phyloP scores from a whole-genome alignment of 495 filamentous ascomycete genomes.

The Trichoderma gamsii region DNA sequence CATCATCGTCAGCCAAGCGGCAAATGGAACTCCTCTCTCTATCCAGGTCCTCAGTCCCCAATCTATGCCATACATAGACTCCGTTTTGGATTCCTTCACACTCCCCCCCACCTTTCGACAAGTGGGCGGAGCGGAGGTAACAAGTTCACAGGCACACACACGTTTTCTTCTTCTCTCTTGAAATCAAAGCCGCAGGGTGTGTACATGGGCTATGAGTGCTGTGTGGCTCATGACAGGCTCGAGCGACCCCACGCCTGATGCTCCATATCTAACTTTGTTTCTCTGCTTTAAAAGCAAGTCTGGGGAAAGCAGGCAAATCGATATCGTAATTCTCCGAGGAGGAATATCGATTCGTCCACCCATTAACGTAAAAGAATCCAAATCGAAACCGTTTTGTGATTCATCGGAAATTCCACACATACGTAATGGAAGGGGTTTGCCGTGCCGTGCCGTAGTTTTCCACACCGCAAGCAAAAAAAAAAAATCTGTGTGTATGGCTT shows the following conservation, averaged over 20 bases:
- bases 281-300: not conserved
- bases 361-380: not conserved
- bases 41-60: not conserved
- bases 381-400: not conserved
- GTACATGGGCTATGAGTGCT: not conserved
- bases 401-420: not conserved
- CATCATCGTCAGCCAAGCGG: not conserved
- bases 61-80: not conserved
- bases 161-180: not conserved
- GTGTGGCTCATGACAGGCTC: not conserved
- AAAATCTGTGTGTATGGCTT: not conserved
- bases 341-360: not conserved
- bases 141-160: not conserved
- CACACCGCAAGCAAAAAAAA: too few species aligned
- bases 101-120: not conserved
- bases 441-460: not conserved
- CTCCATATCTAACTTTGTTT: constrained; percentile 8
- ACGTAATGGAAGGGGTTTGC: not conserved
- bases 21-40: not conserved
- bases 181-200: not conserved
- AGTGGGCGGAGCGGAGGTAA: not conserved
- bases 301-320: constrained; percentile 8
- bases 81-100: not conserved
- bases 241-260: not conserved
- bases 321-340: constrained; percentile 9